Percentiles rank a stretch among this genome's conserved stretches.
Evolutionary conservation across 768 basidiomycete genomes (phyloP).

Genomic region (Ramaria rubella): DNA sequence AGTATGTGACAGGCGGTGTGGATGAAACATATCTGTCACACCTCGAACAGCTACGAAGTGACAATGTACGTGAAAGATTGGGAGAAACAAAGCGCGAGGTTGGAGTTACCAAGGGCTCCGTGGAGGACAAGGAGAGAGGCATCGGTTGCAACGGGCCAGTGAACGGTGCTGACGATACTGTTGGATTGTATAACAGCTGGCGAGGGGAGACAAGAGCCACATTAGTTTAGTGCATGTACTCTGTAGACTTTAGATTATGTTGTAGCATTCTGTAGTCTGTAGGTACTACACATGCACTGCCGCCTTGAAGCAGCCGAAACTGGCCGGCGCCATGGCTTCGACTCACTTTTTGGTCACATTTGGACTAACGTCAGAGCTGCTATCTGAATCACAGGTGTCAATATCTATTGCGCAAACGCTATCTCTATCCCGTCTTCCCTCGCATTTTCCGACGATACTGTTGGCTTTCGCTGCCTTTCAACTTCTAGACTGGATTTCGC

Average conservation of each 20-base stretch:
- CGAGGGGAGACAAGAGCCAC: neutral
- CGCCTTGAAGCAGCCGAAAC: too few species aligned
- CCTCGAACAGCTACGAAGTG: slow-evolving; percentile 73
- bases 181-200: slow-evolving; percentile 76
- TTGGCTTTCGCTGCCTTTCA: slow-evolving; percentile 52
- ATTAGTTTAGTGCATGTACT: neutral
- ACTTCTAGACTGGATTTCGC: slow-evolving; percentile 36
- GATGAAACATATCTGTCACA: slow-evolving; percentile 72
- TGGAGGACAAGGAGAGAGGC: slow-evolving; percentile 30
- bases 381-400: slow-evolving; percentile 11
- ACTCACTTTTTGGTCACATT: too few species aligned
- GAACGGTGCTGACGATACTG: slow-evolving; percentile 67
- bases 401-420: slow-evolving; percentile 29
- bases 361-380: neutral
- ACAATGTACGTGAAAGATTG: slow-evolving; percentile 55
- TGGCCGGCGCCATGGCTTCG: too few species aligned
- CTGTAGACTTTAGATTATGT: too few species aligned
- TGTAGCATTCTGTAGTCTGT: neutral
- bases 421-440: slow-evolving; percentile 48
- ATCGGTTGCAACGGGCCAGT: slow-evolving; percentile 38
- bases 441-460: slow-evolving; percentile 48
- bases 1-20: slow-evolving; percentile 93
- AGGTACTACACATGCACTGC: too few species aligned
- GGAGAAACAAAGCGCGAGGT: neutral
- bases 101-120: slow-evolving; percentile 30